Evolutionary conservation across 306 rosid species (phyloP), one percentile per base, ranked within the genome.

Genomic region (Dalbergia cochinchinensis): DNA sequence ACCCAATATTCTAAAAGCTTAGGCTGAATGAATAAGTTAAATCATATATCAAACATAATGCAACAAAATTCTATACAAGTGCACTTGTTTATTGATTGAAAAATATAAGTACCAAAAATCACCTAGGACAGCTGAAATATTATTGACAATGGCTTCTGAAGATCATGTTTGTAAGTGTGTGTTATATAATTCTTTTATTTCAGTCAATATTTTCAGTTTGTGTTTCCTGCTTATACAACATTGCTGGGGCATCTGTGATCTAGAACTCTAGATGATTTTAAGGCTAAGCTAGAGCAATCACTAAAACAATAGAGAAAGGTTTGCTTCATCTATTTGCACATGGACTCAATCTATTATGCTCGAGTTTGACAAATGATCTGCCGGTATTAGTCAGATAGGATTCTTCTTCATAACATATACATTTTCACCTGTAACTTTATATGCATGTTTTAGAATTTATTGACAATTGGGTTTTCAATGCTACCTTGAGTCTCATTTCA

Each of bases 241-340:
- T 59, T 89, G 90, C 57, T 94, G 42, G 97, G 97, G 55, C 97
- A 88, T 82, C 81, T 94, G 39, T 88, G 91, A 20, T 68, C 91
- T 83, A 82, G 70, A 74, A 88, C 90, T 42, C 78, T 88, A 13
- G 89, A 89, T 8, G 78, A 71, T 83, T 94, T 92, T 55, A 90
- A 94, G 90, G 62, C 64, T 59, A 78, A 86, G 71, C 83, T 94
- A 72, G 94, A 90, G 47, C 87, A 80, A 60, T 84, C 97, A n/a
- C 81, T n/a, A 91, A 74, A 88, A 81, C 13, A 83, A 82, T 19
- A 97, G 97, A 83, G 97, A 89, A 88, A 91, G 90, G 60, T 94
- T 91, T 64, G 90, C 97, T 69, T 83, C 90, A 58, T 66, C 94
- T 41, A 91, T 83, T 73, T 80, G 73, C 66, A 82, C 11, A 13